A percentile compares a stretch with the other conserved stretches of the same genome.
Conservation (phyloP, 768 basidiomycete genomes). For the Tubosaeta brunneosetosa region DNA sequence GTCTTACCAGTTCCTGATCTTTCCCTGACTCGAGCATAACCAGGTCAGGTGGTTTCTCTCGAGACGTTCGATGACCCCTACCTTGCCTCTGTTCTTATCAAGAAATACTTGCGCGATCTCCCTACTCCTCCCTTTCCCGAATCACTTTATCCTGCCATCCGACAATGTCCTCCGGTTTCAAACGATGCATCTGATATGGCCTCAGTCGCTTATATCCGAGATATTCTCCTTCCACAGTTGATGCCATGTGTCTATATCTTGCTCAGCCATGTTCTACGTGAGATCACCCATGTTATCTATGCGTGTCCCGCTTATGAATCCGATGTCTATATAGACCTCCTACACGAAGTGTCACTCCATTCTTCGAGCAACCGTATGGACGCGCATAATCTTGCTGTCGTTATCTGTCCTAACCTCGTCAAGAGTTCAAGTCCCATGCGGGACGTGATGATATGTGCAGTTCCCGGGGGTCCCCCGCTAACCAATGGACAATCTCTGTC, state of each 20-base stretch:
- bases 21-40: constrained; percentile 5
- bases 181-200: constrained; percentile 52
- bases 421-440: constrained; percentile 60
- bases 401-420: constrained; percentile 76
- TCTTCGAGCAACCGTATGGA: constrained; percentile 73
- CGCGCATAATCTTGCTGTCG: constrained; percentile 76
- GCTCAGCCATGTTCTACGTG: constrained; percentile 64
- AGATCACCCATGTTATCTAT: constrained; percentile 20
- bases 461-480: constrained; percentile 47
- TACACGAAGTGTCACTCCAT: constrained; percentile 73
- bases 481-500: constrained; percentile 24
- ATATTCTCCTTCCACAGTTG: constrained; percentile 62
- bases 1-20: background rate
- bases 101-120: constrained; percentile 80
- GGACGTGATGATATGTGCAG: constrained; percentile 70
- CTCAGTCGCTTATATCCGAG: constrained; percentile 61
- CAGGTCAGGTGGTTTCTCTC: constrained; percentile 75
- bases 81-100: constrained; percentile 79
- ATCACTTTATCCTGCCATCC: constrained; percentile 56
- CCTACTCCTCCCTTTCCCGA: constrained; percentile 78
- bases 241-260: constrained; percentile 69
- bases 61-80: constrained; percentile 73
- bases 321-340: constrained; percentile 51
- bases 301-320: constrained; percentile 5
- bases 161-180: constrained; percentile 59